Base-by-base conservation (phyloP, 139 green algal species). In the Picochlorum sp. region DNA sequence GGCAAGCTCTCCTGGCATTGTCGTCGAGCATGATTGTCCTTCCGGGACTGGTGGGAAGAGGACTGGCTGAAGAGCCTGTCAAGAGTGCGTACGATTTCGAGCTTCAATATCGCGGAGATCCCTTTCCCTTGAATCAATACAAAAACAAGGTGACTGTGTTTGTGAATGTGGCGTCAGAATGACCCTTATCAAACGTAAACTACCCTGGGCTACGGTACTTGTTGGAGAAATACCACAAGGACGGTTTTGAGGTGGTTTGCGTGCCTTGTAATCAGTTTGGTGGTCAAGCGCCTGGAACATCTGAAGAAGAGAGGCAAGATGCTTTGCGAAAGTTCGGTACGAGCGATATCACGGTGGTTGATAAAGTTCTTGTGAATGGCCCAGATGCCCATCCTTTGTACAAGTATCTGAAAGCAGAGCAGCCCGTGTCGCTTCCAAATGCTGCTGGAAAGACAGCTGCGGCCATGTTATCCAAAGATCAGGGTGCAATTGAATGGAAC, bases 241-340 rank as follows among this genome's bases (percentile, higher is more conserved):
- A 90, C 24, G 88, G 88, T 20, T 96, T 96, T 78, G 82, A 81
- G 54, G 51, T 95, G 3, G 68, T 88, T 5, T 87, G 74, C 3
- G 90, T 95, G 61, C 82, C 88, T 0, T 95, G 86, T 83, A 96
- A 96, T 69, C 88, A 95, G 69, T 92, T 91, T 77, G 81, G 80
- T 18, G 82, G 80, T 37, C 88, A 96, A 70, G 88, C 86, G 2
- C 89, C 89, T 20, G 77, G 82, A 23, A 88, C 71, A 15, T 76
- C 45, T 13, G 65, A 95, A 63, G 86, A 92, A 64, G 89, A 96
- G 71, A 77, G 90, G 2, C 75, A 85, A 47, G 90, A 51, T 44
- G 90, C 90, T 0, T 89, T 76, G 52, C 70, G 66, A 15, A 96
- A 96, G 77, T 95, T 96, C 77, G 89, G 89, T 1, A 77, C 91